These are phyloP conservation scores for Pseudisothecium myosuroides DNA, from an alignment of 225 moss, liverwort and hornwort genomes.

Conservation along the genomic window DNA sequence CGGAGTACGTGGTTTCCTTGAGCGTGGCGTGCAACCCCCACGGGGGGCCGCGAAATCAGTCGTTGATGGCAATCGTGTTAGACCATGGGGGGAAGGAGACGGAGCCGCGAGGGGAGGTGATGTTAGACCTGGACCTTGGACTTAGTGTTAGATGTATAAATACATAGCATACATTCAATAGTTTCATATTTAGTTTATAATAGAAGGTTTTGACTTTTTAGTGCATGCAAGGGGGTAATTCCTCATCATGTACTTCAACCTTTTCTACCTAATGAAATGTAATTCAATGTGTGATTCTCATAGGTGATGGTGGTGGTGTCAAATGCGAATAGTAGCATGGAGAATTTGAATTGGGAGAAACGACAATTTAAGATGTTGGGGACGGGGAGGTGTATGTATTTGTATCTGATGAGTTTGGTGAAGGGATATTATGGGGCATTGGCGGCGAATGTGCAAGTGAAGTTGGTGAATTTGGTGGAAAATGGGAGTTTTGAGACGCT, in stretches of 20 bases:
- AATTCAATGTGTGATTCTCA: neutral
- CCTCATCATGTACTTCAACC: neutral
- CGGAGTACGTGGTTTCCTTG: constrained; percentile 46
- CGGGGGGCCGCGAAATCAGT: constrained; percentile 44
- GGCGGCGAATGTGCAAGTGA: constrained; percentile 54
- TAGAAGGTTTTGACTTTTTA: neutral
- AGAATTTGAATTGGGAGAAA: constrained; percentile 22
- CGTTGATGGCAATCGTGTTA: constrained; percentile 6
- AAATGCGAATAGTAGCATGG: neutral
- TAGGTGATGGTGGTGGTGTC: neutral
- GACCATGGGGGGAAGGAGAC: constrained; percentile 12
- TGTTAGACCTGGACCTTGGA: neutral
- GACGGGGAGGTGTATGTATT: constrained; percentile 17
- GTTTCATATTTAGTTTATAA: neutral
- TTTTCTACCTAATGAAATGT: neutral
- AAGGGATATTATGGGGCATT: constrained; percentile 49
- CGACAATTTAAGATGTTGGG: constrained; percentile 24
- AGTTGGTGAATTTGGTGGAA: constrained; percentile 27
- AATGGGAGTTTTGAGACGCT: constrained; percentile 71
- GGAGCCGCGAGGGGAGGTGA: neutral
- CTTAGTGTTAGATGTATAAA: neutral
- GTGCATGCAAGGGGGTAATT: no score
- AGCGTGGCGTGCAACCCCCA: constrained; percentile 63
- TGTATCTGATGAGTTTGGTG: constrained; percentile 45
- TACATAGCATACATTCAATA: no score